Conservation (phyloP, 169 alveolate species). For the Besnoitia besnoiti region DNA sequence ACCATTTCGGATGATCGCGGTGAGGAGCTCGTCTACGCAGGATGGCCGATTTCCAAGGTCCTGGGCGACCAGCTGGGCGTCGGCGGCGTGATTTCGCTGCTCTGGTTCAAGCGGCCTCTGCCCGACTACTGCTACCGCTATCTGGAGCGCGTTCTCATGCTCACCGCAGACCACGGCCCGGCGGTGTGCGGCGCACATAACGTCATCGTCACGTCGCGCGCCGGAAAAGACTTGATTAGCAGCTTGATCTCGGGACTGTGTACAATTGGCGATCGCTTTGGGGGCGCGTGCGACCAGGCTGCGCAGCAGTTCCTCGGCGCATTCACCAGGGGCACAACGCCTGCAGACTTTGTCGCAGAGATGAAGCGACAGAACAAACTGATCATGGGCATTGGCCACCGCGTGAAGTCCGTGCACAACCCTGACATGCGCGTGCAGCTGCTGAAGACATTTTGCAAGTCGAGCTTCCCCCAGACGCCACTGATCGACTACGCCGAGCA, state of each 20-base stretch:
- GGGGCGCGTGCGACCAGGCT: conserved; percentile 76
- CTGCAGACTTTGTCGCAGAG: conserved; percentile 62
- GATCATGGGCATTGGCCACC: conserved; percentile 77
- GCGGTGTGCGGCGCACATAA: conserved; percentile 78
- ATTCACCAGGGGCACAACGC: conserved; percentile 15
- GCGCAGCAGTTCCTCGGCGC: conserved; percentile 63
- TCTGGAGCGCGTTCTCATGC: conserved; percentile 73
- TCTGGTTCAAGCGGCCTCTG: conserved; percentile 74
- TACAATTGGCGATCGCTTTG: conserved; percentile 75
- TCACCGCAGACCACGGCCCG: conserved; percentile 76
- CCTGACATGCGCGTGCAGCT: conserved; percentile 74
- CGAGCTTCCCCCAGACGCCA: conserved; percentile 62
- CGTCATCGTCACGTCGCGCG: conserved; percentile 73
- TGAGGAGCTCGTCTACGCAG: conserved; percentile 61
- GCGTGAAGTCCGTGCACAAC: conserved; percentile 74
- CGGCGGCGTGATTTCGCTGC: conserved; percentile 73
- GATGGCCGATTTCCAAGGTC: conserved; percentile 54
- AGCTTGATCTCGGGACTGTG: conserved; percentile 71
- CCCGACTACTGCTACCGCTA: conserved; percentile 68
- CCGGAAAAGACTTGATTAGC: conserved; percentile 73
- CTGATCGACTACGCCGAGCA: conserved; percentile 32
- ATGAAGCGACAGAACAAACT: conserved; percentile 70
- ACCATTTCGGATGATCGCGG: conserved; percentile 75
- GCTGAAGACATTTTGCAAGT: conserved; percentile 70
- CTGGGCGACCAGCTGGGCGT: conserved; percentile 65